Conservation (phyloP, 768 basidiomycete genomes). For the Pulveroboletus frians region DNA sequence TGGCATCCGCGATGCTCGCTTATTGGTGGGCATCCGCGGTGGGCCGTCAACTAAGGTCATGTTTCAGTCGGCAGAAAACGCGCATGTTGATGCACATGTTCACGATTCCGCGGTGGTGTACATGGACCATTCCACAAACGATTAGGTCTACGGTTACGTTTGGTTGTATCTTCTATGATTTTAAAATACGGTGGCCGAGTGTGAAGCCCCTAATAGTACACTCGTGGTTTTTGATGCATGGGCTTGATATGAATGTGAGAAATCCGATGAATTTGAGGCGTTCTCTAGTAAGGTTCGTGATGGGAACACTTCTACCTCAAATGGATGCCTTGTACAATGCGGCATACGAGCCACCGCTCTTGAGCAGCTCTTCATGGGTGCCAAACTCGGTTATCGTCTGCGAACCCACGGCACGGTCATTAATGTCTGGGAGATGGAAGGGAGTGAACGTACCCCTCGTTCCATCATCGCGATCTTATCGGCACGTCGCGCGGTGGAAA, state of each 20-base stretch:
- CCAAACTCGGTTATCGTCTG: slow-evolving; percentile 76
- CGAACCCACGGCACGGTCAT: slow-evolving; percentile 19
- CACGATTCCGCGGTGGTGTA: slow-evolving; percentile 62
- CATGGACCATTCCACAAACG: slow-evolving; percentile 55
- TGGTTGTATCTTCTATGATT: slow-evolving; percentile 17
- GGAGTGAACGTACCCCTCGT: slow-evolving; percentile 46
- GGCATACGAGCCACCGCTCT: slow-evolving; percentile 58
- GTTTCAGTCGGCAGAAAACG: slow-evolving; percentile 38
- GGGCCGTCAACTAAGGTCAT: slow-evolving; percentile 35
- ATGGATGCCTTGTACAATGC: slow-evolving; percentile 66
- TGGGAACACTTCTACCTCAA: slow-evolving; percentile 27
- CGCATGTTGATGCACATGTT: slow-evolving; percentile 64
- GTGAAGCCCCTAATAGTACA: slow-evolving; percentile 16
- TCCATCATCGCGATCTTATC: slow-evolving; percentile 89
- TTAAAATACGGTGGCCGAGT: slow-evolving; percentile 21
- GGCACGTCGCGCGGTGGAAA: slow-evolving; percentile 75
- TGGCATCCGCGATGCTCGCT: slow-evolving; percentile 81
- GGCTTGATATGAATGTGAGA: slow-evolving; percentile 17
- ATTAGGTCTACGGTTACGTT: slow-evolving; percentile 31
- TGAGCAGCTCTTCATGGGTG: slow-evolving; percentile 62
- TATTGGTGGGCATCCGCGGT: slow-evolving; percentile 85
- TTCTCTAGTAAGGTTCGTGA: slow-evolving; percentile 4
- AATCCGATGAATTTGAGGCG: slow-evolving; percentile 4
- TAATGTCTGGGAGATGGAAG: slow-evolving; percentile 10
- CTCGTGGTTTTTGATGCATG: slow-evolving; percentile 22